Conservation (phyloP, 805 yeast genomes). For the Naumovozyma baii region DNA sequence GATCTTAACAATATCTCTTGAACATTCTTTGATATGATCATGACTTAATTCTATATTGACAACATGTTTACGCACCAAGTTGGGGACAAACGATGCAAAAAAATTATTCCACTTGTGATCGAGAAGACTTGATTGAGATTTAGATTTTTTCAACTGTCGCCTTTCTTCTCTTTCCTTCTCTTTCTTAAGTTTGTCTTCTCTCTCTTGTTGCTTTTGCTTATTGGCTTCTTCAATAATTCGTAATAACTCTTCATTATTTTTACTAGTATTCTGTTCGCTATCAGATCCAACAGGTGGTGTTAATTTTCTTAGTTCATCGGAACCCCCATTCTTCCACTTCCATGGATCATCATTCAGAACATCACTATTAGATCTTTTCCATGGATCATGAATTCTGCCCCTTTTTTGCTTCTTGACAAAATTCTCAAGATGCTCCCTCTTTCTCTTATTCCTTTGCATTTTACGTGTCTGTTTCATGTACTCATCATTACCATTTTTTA, state of each 20-base stretch:
- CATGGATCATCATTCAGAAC: background rate
- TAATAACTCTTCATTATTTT: constrained; percentile 4
- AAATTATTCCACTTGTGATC: constrained; percentile 32
- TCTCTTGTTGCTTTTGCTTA: constrained; percentile 21
- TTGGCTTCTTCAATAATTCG: constrained; percentile 16
- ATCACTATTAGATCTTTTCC: background rate
- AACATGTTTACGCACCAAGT: constrained; percentile 58
- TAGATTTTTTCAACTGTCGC: constrained; percentile 13
- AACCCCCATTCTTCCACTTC: background rate
- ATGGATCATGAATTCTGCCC: background rate
- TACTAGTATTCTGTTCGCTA: background rate
- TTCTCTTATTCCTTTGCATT: background rate
- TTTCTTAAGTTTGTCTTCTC: constrained; percentile 9
- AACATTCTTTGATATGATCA: constrained; percentile 65
- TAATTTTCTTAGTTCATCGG: background rate
- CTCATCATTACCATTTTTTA: constrained; percentile 2
- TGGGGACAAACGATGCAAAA: constrained; percentile 74
- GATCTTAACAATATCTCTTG: constrained; percentile 63
- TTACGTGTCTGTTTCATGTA: background rate
- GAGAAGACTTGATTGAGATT: constrained; percentile 9
- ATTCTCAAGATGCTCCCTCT: background rate
- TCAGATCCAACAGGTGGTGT: background rate
- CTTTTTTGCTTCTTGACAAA: background rate
- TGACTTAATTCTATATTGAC: constrained; percentile 46
- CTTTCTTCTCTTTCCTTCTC: constrained; percentile 19